Conservation (phyloP, 2,329 filamentous ascomycete genomes). For the Hymenoscyphus linearis region DNA sequence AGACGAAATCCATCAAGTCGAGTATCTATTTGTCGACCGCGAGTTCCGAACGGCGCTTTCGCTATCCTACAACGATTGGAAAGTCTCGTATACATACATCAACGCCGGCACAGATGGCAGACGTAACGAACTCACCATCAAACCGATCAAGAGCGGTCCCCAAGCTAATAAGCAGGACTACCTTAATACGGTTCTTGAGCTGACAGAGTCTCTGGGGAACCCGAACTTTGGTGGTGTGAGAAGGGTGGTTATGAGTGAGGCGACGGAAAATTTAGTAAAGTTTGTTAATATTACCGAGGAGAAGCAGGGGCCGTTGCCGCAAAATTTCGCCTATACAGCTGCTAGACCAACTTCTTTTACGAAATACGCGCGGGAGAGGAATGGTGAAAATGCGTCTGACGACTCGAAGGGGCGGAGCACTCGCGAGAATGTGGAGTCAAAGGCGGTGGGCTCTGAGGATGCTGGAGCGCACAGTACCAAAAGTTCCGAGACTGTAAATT, state of each 20-base stretch:
- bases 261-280: background rate
- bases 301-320: background rate
- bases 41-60: slow-evolving; percentile 24
- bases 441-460: too few species aligned
- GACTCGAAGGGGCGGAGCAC: too few species aligned
- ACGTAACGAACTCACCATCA: slow-evolving; percentile 25
- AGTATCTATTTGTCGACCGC: slow-evolving; percentile 31
- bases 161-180: slow-evolving; percentile 14
- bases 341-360: background rate
- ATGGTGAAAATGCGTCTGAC: too few species aligned
- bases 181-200: slow-evolving; percentile 13
- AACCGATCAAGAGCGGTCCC: slow-evolving; percentile 11
- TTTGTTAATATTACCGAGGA: background rate
- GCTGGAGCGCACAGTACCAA: too few species aligned
- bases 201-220: slow-evolving; percentile 7
- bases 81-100: slow-evolving; percentile 25
- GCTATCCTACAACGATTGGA: slow-evolving; percentile 23
- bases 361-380: background rate
- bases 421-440: too few species aligned
- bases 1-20: slow-evolving; percentile 18
- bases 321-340: background rate
- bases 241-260: background rate
- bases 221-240: background rate
- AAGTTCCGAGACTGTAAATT: too few species aligned
- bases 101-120: slow-evolving; percentile 30